Evolutionary conservation across 2,329 filamentous ascomycete species (phyloP), one percentile per base, ranked within the genome.

Genomic region (Grosmannia huntii): DNA sequence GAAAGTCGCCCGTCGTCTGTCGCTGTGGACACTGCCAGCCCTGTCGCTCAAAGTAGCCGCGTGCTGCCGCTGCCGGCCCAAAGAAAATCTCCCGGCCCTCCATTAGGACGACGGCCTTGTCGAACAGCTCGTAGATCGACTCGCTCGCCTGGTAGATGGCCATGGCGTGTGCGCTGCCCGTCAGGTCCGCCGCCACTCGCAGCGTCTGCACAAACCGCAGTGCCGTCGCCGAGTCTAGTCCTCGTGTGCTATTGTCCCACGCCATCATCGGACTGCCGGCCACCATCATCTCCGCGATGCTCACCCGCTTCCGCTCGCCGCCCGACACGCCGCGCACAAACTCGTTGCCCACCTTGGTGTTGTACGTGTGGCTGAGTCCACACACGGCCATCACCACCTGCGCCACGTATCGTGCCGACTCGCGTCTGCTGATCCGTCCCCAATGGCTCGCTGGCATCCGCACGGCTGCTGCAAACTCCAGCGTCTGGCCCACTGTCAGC

Each of bases 381-480:
- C 86, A 88, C 71, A 86, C 82, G 64, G 85, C 85, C 85, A 89
- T 87, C 61, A 85, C 80, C 51, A 88, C 84, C 68, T 89, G 84
- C 25, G 84, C 79, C 61, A 87, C 72, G 62, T 87, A 83, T 63
- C 79, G 74, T 25, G 84, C 78, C 16, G 56, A 52, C 11, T 53
- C 56, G 16, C 28, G 27, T 4, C 59, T 57, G 61, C 82, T 87
- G 10, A 74, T 41, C 83, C 83, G 11, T 71, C 73, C 0, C 79
- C 78, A 1, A 81, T 68, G 67, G 84, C 86, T 60, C 84, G 71
- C 1, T 75, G 73, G 57, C 59, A 59, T 62, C 46, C 61, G 58
- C 23, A 53, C 57, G 19, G 51, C 23, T 0, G 82, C 82, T 0
- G 86, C 86, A 67, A 89, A 89, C 19, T 76, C 74, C 1, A 89